These are phyloP conservation scores for Blastobotrys capitulatus DNA, from an alignment of 1,139 yeast genomes.

Conservation along the genomic window DNA sequence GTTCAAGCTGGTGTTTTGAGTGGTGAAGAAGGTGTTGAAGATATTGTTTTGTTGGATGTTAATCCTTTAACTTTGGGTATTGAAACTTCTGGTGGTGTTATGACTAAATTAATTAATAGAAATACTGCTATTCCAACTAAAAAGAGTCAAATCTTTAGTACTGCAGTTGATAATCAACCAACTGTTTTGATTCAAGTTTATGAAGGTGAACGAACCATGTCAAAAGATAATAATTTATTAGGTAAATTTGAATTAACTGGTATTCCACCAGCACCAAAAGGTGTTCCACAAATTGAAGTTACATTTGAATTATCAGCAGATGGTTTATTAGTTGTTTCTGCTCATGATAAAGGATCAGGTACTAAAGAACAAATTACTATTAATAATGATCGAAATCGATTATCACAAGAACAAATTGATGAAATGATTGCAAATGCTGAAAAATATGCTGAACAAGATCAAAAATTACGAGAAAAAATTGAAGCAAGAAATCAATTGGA, in stretches of 20 bases:
- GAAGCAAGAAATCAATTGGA: conserved; percentile 83
- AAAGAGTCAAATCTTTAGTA: conserved; percentile 92
- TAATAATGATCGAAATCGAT: conserved; percentile 94
- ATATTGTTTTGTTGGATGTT: conserved; percentile 76
- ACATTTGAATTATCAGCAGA: conserved; percentile 90
- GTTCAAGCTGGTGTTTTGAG: conserved; percentile 85
- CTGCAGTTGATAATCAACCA: conserved; percentile 91
- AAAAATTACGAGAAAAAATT: conserved; percentile 73
- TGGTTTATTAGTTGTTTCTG: conserved; percentile 90
- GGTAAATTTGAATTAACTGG: conserved; percentile 92
- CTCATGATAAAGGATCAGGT: conserved; percentile 96
- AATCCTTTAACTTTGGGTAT: conserved; percentile 88
- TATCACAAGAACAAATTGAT: conserved; percentile 82
- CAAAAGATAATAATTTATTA: conserved; percentile 89
- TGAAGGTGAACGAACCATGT: conserved; percentile 92
- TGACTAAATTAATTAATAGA: conserved; percentile 87
- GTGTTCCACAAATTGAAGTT: conserved; percentile 97
- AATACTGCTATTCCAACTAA: conserved; percentile 91
- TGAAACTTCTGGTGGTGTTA: conserved; percentile 94
- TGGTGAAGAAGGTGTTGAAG: conserved; percentile 87
- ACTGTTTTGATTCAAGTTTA: conserved; percentile 89
- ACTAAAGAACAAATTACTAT: conserved; percentile 76
- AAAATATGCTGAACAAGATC: conserved; percentile 80
- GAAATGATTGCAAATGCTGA: conserved; percentile 94
- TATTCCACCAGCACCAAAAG: conserved; percentile 94